These are phyloP conservation scores for Apiospora aurea DNA, from an alignment of 2,329 filamentous ascomycete genomes.

Conservation along the genomic window DNA sequence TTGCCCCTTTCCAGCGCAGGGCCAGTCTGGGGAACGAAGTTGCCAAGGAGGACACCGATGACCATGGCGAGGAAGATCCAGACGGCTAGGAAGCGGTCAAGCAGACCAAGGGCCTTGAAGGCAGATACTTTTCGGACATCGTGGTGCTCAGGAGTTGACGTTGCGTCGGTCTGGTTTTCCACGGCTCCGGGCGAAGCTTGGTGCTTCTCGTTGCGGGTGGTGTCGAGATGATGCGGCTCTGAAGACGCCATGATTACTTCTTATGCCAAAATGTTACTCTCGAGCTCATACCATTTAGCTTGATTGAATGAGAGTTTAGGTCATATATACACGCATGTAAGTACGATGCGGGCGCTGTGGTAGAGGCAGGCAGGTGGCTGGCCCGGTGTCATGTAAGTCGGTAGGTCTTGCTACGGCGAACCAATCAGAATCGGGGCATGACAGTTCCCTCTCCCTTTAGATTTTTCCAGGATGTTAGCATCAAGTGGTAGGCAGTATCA, in stretches of 20 bases:
- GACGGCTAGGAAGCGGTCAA: conserved; percentile 70
- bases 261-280: neutral
- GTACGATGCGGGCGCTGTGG: neutral
- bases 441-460: neutral
- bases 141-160: neutral
- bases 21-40: conserved; percentile 71
- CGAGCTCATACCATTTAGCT: neutral
- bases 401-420: neutral
- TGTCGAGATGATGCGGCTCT: neutral
- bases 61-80: conserved; percentile 85
- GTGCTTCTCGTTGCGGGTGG: neutral
- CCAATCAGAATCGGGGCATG: conserved; percentile 19
- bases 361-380: neutral
- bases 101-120: conserved; percentile 62
- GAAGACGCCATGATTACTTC: neutral
- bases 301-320: neutral
- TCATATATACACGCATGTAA: neutral
- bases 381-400: neutral
- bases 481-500: neutral
- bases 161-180: conserved; percentile 1
- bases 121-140: conserved; percentile 44
- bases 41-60: conserved; percentile 77
- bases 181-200: conserved; percentile 2
- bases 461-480: neutral
- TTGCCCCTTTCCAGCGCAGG: conserved; percentile 71